Percentiles rank a stretch among this genome's conserved stretches.
Evolutionary conservation across 306 rosid species (phyloP).

Genomic region (Sechiopsis laciniata): DNA sequence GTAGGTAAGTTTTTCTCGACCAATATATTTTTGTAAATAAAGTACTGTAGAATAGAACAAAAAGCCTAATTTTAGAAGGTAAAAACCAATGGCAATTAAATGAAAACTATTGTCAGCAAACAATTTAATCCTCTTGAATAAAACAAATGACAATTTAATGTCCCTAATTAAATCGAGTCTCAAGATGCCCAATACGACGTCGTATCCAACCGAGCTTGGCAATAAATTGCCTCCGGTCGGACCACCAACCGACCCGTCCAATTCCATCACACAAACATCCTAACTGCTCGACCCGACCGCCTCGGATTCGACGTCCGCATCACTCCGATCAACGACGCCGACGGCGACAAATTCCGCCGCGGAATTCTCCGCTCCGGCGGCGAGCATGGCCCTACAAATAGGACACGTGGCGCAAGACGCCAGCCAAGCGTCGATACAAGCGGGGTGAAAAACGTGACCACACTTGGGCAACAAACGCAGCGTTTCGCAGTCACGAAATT

Average conservation of each 20-base stretch:
- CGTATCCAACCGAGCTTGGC: constrained; percentile 44
- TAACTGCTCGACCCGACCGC: neutral
- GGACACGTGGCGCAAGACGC: constrained; percentile 63
- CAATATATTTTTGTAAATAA: too few species aligned
- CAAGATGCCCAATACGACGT: constrained; percentile 20
- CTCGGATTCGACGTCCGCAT: neutral
- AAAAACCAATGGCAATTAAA: neutral
- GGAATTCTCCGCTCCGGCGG: neutral
- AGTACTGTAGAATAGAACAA: neutral
- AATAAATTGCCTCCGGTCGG: constrained; percentile 39
- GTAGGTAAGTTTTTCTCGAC: too few species aligned
- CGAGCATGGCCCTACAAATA: constrained; percentile 49
- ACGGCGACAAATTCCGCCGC: neutral
- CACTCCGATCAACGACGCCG: neutral
- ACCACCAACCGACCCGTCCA: neutral
- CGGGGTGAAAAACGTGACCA: constrained; percentile 62
- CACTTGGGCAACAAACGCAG: constrained; percentile 65
- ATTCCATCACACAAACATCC: constrained; percentile 32
- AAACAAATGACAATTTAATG: too few species aligned
- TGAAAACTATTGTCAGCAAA: neutral
- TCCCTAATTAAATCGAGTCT: neutral
- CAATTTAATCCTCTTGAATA: neutral
- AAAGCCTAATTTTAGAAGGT: neutral
- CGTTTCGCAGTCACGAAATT: constrained; percentile 52
- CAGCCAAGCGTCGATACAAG: constrained; percentile 68